phyloP scores from a whole-genome alignment of 495 filamentous ascomycete genomes.

The Chaetomium tenue region DNA sequence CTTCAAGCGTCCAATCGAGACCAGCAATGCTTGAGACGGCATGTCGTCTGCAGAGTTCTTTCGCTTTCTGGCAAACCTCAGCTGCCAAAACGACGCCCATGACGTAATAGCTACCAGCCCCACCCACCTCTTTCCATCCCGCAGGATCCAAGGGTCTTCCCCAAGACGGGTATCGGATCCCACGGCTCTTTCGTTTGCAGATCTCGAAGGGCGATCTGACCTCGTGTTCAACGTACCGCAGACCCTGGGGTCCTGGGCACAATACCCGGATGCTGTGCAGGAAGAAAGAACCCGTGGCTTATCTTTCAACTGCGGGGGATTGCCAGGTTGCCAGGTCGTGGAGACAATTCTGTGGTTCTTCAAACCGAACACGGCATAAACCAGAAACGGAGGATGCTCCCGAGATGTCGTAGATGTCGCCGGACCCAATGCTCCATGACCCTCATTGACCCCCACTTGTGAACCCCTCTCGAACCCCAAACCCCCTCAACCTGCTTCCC shows the following conservation, averaged over 20 bases:
- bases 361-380: too few species aligned
- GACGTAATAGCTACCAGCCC: neutral
- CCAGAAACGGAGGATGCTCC: too few species aligned
- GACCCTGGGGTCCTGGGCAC: neutral
- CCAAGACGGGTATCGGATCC: conserved; percentile 3
- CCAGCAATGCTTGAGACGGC: neutral
- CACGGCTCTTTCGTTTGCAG: conserved; percentile 1
- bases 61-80: neutral
- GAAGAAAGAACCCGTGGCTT: neutral
- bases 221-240: neutral
- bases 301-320: neutral
- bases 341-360: too few species aligned
- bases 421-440: too few species aligned
- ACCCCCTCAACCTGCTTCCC: too few species aligned
- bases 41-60: neutral
- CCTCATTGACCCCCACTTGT: too few species aligned
- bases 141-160: neutral
- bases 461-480: too few species aligned
- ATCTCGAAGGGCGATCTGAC: neutral
- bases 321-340: too few species aligned
- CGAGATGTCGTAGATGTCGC: too few species aligned
- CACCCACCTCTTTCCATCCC: conserved; percentile 1
- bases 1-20: too few species aligned
- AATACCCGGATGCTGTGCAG: neutral
- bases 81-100: neutral